Evolutionary conservation across 768 basidiomycete species (phyloP).

Genomic region (Mycena maculata): DNA sequence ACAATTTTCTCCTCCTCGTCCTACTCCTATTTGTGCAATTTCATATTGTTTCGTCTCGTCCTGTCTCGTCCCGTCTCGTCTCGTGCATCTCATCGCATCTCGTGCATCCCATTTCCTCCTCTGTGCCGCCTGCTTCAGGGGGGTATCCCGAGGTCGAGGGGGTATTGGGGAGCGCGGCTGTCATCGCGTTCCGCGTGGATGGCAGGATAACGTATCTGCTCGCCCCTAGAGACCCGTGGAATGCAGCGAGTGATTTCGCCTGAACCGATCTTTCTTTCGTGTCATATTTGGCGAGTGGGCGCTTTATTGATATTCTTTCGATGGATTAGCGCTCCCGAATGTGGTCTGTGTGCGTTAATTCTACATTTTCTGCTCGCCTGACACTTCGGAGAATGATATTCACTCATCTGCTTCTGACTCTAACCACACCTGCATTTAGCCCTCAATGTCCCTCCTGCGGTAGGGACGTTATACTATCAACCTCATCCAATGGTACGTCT

Average conservation of each 20-base stretch:
- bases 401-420: too few species aligned
- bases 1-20: neutral
- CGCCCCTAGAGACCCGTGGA: too few species aligned
- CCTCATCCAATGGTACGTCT: neutral
- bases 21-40: neutral
- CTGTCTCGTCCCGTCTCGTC: neutral
- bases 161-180: too few species aligned
- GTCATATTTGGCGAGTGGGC: too few species aligned
- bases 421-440: neutral
- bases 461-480: neutral
- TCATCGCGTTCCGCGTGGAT: conserved; percentile 3
- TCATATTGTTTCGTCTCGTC: neutral
- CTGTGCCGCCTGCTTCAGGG: conserved; percentile 3
- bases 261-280: too few species aligned
- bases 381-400: too few species aligned
- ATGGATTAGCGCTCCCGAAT: too few species aligned
- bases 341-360: too few species aligned
- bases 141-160: conserved; percentile 4
- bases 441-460: neutral
- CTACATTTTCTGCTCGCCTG: too few species aligned
- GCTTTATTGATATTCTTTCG: too few species aligned
- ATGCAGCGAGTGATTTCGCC: too few species aligned
- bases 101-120: conserved; percentile 10
- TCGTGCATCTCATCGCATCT: neutral
- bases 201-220: neutral